Percentiles rank a stretch among this genome's conserved stretches.
phyloP scores from a whole-genome alignment of 192 early-diverging fungal species.

The Cladochytrium replicatum region DNA sequence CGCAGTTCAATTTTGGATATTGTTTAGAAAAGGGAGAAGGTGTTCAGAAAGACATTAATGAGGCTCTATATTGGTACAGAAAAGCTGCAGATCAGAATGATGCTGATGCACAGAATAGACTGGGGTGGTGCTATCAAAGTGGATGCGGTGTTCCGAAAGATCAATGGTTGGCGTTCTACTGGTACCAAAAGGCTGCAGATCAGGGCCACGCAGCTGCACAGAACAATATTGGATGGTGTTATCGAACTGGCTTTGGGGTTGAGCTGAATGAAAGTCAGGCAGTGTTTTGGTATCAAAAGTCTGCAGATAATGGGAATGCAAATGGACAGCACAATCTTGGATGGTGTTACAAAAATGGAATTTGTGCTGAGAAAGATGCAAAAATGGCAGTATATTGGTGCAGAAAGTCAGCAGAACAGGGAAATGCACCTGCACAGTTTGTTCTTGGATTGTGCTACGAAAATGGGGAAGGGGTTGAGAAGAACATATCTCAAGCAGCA shows the following conservation, averaged over 20 bases:
- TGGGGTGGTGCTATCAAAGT: slow-evolving; percentile 1
- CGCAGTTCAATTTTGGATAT: slow-evolving; percentile 15
- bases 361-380: slow-evolving; percentile 10
- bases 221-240: slow-evolving; percentile 38
- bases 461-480: slow-evolving; percentile 5
- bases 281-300: slow-evolving; percentile 15
- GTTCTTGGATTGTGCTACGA: neutral
- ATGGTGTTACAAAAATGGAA: slow-evolving; percentile 6
- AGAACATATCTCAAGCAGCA: slow-evolving; percentile 1
- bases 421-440: neutral
- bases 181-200: slow-evolving; percentile 9
- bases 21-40: slow-evolving; percentile 15
- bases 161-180: slow-evolving; percentile 4
- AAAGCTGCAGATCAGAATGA: slow-evolving; percentile 11
- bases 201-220: slow-evolving; percentile 15
- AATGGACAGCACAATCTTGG: slow-evolving; percentile 12
- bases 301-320: slow-evolving; percentile 3
- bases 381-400: slow-evolving; percentile 6
- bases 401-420: neutral
- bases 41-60: slow-evolving; percentile 7
- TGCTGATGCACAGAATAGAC: slow-evolving; percentile 3
- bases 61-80: slow-evolving; percentile 10
- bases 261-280: no score
- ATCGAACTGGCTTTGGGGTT: slow-evolving; percentile 39
- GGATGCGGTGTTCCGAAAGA: slow-evolving; percentile 1